phyloP scores from a whole-genome alignment of 768 basidiomycete species.

The Trichaptum fuscoviolaceum region DNA sequence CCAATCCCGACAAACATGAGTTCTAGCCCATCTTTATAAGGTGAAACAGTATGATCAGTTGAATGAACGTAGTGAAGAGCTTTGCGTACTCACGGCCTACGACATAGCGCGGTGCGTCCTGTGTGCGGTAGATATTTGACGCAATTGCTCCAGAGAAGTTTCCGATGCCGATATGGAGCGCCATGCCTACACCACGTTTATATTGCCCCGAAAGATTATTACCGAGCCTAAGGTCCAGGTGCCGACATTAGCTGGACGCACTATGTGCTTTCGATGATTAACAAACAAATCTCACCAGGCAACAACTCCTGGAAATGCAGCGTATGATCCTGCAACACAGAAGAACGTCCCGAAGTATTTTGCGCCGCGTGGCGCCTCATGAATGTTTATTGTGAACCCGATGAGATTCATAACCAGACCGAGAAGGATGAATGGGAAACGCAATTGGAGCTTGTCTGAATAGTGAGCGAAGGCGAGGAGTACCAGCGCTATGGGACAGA shows the following conservation, averaged over 20 bases:
- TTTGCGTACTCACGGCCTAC: conserved; percentile 43
- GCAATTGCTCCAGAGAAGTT: conserved; percentile 64
- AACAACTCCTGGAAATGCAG: conserved; percentile 52
- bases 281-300: conserved; percentile 44
- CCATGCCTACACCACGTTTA: conserved; percentile 65
- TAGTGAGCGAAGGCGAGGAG: conserved; percentile 47
- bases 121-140: conserved; percentile 52
- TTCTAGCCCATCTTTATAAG: conserved; percentile 49
- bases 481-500: conserved; percentile 36
- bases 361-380: conserved; percentile 40
- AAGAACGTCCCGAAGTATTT: conserved; percentile 77
- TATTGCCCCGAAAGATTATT: conserved; percentile 66
- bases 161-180: conserved; percentile 61
- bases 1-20: conserved; percentile 68
- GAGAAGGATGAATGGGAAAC: conserved; percentile 53
- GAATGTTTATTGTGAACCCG: conserved; percentile 63
- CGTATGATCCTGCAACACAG: conserved; percentile 57
- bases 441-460: conserved; percentile 51
- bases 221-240: conserved; percentile 43
- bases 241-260: background rate
- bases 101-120: conserved; percentile 55
- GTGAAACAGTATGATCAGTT: background rate
- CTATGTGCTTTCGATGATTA: background rate
- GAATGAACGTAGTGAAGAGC: background rate
- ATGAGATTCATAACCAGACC: conserved; percentile 47